Percentiles rank a stretch among this genome's conserved stretches.
These are phyloP conservation scores for Suhomyces sp. DNA, from an alignment of 805 yeast species.

Conservation along the genomic window DNA sequence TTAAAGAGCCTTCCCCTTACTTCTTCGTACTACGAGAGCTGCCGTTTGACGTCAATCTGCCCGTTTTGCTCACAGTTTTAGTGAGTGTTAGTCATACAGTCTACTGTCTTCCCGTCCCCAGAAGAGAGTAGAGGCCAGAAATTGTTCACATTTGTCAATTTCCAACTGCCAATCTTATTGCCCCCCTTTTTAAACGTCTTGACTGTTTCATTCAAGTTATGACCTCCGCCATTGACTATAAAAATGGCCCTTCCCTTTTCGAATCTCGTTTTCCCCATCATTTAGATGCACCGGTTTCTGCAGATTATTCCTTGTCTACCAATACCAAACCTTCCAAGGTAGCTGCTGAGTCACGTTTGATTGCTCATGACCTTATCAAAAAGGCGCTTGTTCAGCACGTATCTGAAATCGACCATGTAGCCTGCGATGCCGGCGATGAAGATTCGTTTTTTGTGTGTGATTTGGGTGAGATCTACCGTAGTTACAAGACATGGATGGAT, in stretches of 20 bases:
- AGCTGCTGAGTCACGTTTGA: neutral
- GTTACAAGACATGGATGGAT: slow-evolving; percentile 60
- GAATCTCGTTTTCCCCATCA: neutral
- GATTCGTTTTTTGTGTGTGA: slow-evolving; percentile 89
- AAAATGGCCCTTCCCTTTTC: slow-evolving; percentile 10
- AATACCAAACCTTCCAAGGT: neutral
- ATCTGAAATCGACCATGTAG: slow-evolving; percentile 47
- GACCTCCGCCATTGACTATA: slow-evolving; percentile 19
- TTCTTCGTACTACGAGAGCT: slow-evolving; percentile 35
- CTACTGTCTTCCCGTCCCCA: slow-evolving; percentile 5
- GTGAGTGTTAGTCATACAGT: slow-evolving; percentile 20
- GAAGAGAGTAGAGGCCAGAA: slow-evolving; percentile 6
- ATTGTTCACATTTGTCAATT: neutral
- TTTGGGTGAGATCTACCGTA: slow-evolving; percentile 63
- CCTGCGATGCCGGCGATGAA: slow-evolving; percentile 73
- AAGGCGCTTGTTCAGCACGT: slow-evolving; percentile 40
- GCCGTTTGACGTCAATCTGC: slow-evolving; percentile 39
- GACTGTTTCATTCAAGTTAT: slow-evolving; percentile 11
- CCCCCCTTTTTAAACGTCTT: neutral
- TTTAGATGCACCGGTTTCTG: neutral
- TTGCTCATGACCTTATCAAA: slow-evolving; percentile 1
- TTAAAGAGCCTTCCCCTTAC: slow-evolving; percentile 5
- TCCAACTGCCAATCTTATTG: neutral
- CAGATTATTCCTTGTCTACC: neutral
- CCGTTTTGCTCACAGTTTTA: slow-evolving; percentile 28